Base-by-base conservation (phyloP, 139 green algal genomes). In the Trebouxia sp. region DNA sequence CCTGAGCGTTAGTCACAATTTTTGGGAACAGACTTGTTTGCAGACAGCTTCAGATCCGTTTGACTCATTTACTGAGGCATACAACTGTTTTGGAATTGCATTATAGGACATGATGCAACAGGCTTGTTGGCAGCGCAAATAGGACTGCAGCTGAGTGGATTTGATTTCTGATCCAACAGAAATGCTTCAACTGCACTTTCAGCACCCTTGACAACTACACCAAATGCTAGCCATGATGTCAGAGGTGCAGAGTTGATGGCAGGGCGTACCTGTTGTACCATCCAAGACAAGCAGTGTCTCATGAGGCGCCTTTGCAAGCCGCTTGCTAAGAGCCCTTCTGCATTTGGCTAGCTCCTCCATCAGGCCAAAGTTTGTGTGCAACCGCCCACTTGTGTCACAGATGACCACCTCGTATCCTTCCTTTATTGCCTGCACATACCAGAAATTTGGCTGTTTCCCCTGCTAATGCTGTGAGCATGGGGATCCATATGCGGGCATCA, bases 201-300 rank as follows among this genome's bases (percentile, higher is more conserved):
- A 58, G 50, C 50, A 58, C 50, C 50, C 50, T 58, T 22, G 50
- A 28, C 50, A 58, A 22, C n/a, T 39, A 6, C 15, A 75, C 14
- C 65, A 74, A 43, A 42, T 45, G 32, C 30, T 43, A 28, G 50
- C 26, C 26, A 5, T 58, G 22, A 22, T 3, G 22, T 17, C 50
- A 58, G 22, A 22, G 2, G 4, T 3, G 50, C 50, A 58, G 50
- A 17, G 4, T 6, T 28, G 4, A 22, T 22, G 20, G 26, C 38
- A 17, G 35, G 15, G 22, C 50, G 0, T 75, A 85, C 89, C 96
- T 39, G 97, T 99, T 3, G 97, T 99, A 42, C 97, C 96, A 80
- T 99, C 97, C 79, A 99, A 87, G 6, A 99, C 97, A 9, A 99
- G 90, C 80, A 99, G 86, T 20, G 92, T 90, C 88, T 99, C 96